Evolutionary conservation across 805 yeast genomes (phyloP), one percentile per base, ranked within the genome.

Genomic region (Ogataea nonfermentans): DNA sequence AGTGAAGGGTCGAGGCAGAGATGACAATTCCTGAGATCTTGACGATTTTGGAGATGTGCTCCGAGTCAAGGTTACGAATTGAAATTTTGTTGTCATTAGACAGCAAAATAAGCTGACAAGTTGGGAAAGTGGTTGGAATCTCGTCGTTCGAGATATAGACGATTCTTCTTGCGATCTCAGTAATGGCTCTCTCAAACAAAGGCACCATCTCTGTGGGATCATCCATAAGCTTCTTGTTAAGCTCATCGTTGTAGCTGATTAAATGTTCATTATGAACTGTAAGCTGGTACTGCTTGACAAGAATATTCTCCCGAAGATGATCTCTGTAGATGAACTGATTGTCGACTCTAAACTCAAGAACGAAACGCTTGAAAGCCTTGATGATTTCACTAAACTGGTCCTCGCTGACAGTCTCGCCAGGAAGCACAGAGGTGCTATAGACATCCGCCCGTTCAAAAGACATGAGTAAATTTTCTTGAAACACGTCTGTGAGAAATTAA

Each of bases 21-120:
- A 93, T 91, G 52, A 93, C 76, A 53, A 93, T 93, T 22, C 99
- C 99, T 14, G 95, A 85, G 30, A 93, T 78, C 40, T 96, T 73
- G 24, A 93, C 91, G 39, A 93, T 83, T 60, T 88, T 86, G 17
- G 96, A 79, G 46, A 93, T 89, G 59, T 87, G 87, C 33, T 83
- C 86, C 2, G 96, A 82, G 59, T 84, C 91, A 42, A 93, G 70
- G 41, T 87, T 80, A 59, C 99, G 76, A 43, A 93, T 78, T 1
- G 91, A 72, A 3, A 82, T 72, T 43, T 79, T 77, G 42, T 79
- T 77, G 11, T 95, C 83, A 39, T 80, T 79, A 9, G 95, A 82
- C 46, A 73, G 74, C 39, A 91, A 66, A 35, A 88, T 78, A 52
- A 91, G 66, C 66, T 93, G 98, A 57, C 95, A 89, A 13, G 70